A percentile compares a stretch with the other conserved stretches of the same genome.
These are phyloP conservation scores for Colletotrichum sojae DNA, from an alignment of 2,329 filamentous ascomycete genomes.

Conservation along the genomic window DNA sequence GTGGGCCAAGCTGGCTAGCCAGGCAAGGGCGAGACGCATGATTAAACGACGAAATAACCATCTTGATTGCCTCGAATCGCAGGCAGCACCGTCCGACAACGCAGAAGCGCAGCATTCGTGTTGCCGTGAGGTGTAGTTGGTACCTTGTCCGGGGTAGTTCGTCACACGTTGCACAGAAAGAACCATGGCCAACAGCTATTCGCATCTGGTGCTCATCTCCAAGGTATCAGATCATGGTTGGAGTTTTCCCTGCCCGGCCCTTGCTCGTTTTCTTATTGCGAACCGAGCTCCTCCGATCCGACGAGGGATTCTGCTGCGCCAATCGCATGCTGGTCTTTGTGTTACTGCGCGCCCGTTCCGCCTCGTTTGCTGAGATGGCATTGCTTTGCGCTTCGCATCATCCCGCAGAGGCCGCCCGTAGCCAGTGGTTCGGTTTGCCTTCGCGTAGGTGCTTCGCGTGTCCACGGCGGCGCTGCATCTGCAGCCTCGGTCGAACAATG, in stretches of 20 bases:
- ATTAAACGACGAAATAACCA: background rate
- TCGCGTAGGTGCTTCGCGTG: background rate
- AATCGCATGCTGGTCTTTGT: slow-evolving; percentile 5
- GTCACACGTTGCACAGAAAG: slow-evolving; percentile 22
- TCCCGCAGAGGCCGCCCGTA: slow-evolving; percentile 7
- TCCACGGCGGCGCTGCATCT: background rate
- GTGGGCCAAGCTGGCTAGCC: background rate
- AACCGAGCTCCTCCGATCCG: slow-evolving; percentile 12
- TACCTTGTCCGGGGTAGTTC: slow-evolving; percentile 7
- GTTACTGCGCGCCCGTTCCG: background rate
- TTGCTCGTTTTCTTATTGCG: slow-evolving; percentile 20
- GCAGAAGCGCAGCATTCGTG: background rate
- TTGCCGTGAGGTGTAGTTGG: background rate
- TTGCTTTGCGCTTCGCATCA: background rate
- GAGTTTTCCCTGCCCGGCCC: background rate
- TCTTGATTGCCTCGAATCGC: slow-evolving; percentile 6
- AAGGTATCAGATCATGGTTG: slow-evolving; percentile 18
- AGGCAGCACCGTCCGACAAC: background rate
- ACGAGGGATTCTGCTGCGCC: slow-evolving; percentile 16
- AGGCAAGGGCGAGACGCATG: background rate
- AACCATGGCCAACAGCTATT: background rate
- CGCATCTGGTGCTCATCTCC: slow-evolving; percentile 13
- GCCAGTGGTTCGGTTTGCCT: background rate
- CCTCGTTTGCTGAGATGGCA: background rate
- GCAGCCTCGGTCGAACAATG: background rate